phyloP scores from a whole-genome alignment of 768 basidiomycete genomes.

The Cyclocybe cylindracea region DNA sequence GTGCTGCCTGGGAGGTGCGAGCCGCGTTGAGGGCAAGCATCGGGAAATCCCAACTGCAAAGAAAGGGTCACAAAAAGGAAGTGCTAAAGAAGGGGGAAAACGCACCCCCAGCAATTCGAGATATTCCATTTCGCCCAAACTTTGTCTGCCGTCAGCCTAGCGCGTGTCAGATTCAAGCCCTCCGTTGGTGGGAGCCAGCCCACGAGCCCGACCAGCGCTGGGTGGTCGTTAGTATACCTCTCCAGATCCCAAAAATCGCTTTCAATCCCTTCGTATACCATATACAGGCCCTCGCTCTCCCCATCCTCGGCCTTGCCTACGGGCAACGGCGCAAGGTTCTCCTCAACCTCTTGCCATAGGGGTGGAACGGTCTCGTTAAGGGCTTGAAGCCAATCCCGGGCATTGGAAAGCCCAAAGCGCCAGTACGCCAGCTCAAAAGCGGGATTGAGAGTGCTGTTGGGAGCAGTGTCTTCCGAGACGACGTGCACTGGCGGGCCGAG shows the following conservation, averaged over 20 bases:
- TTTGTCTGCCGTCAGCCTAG: slow-evolving; percentile 53
- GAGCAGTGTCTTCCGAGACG: slow-evolving; percentile 57
- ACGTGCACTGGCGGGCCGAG: slow-evolving; percentile 60
- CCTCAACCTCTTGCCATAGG: slow-evolving; percentile 44
- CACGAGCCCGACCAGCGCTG: slow-evolving; percentile 53
- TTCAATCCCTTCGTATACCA: slow-evolving; percentile 54
- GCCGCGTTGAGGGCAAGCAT: slow-evolving; percentile 67
- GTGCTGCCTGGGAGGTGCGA: slow-evolving; percentile 45
- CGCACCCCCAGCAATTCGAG: slow-evolving; percentile 15
- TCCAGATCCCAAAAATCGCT: slow-evolving; percentile 54
- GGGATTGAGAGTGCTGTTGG: slow-evolving; percentile 54
- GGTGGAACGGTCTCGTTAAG: slow-evolving; percentile 41
- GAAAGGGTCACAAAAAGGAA: no score
- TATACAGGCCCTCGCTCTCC: slow-evolving; percentile 32
- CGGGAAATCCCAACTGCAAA: slow-evolving; percentile 61
- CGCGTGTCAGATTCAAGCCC: slow-evolving; percentile 46
- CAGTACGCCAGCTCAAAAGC: slow-evolving; percentile 64
- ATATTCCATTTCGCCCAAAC: slow-evolving; percentile 55
- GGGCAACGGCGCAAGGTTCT: slow-evolving; percentile 50
- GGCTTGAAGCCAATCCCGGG: slow-evolving; percentile 47
- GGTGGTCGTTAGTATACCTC: slow-evolving; percentile 57
- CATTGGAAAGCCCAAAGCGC: slow-evolving; percentile 49
- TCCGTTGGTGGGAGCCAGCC: slow-evolving; percentile 59
- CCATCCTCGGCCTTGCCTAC: slow-evolving; percentile 35
- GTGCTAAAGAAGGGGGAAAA: background rate